Evolutionary conservation across 345 rosid species (phyloP).

Genomic region (Tarenaya hassleriana): DNA sequence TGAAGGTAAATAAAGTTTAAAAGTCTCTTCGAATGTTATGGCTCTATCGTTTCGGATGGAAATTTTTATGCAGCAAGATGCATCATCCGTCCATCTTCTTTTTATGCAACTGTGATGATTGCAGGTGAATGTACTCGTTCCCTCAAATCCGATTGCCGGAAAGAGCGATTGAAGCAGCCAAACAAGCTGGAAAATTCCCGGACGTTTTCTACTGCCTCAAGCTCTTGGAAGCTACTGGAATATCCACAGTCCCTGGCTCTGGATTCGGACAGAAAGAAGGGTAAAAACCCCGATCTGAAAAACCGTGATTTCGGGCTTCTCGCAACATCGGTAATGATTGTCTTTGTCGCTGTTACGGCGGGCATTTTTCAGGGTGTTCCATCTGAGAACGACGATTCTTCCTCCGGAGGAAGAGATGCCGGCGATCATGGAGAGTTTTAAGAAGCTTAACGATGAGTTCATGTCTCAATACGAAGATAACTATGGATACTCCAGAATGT

Average conservation of each 20-base stretch:
- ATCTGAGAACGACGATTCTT: slow-evolving; percentile 88
- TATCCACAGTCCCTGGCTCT: slow-evolving; percentile 96
- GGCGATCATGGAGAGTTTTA: slow-evolving; percentile 83
- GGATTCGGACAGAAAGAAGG: slow-evolving; percentile 99
- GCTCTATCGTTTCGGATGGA: no score
- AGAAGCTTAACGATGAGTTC: slow-evolving; percentile 94
- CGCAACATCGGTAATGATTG: background rate
- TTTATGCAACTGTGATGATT: no score
- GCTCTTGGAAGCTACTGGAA: slow-evolving; percentile 92
- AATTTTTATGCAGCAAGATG: no score
- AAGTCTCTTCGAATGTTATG: no score
- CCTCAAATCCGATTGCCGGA: slow-evolving; percentile 74
- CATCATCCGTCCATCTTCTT: no score
- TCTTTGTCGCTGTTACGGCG: background rate
- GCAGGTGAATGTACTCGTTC: slow-evolving; percentile 85
- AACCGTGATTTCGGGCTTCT: background rate
- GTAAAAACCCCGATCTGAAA: no score
- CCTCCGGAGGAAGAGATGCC: slow-evolving; percentile 98
- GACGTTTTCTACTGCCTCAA: slow-evolving; percentile 82
- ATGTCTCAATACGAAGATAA: slow-evolving; percentile 77
- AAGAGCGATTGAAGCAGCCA: slow-evolving; percentile 73
- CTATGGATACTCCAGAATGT: slow-evolving; percentile 77
- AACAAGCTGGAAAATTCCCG: slow-evolving; percentile 53
- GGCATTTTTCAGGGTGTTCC: slow-evolving; percentile 63
- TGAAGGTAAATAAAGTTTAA: slow-evolving; percentile 66